Percentiles rank a stretch among this genome's conserved stretches.
Evolutionary conservation across 2,329 filamentous ascomycete genomes (phyloP).

Genomic region (Aspergillus costaricaensis): DNA sequence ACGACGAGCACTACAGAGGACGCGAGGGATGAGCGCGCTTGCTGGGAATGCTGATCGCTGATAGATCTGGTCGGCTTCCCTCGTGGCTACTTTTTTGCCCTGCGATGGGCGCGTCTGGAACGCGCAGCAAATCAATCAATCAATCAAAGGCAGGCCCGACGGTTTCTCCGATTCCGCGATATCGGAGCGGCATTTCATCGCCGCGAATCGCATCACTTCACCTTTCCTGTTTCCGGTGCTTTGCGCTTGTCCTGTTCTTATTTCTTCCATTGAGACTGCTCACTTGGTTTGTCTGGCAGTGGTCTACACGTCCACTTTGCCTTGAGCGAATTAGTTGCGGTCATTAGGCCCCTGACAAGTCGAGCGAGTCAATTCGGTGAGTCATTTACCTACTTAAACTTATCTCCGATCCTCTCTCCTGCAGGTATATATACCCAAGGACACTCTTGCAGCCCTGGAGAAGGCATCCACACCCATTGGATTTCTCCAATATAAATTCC

Average conservation of each 20-base stretch:
- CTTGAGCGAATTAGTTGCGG: not conserved
- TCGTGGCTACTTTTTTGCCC: constrained; percentile 9
- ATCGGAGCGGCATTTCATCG: constrained; percentile 25
- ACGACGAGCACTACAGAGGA: constrained; percentile 9
- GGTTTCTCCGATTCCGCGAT: constrained; percentile 38
- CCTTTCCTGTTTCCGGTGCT: constrained; percentile 2
- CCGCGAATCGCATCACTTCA: constrained; percentile 7
- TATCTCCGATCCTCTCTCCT: not conserved
- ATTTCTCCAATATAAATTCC: not conserved
- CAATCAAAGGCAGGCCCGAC: constrained; percentile 18
- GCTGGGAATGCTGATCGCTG: constrained; percentile 18
- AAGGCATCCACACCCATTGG: constrained; percentile 1
- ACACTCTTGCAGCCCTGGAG: not conserved
- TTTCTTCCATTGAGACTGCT: constrained; percentile 1
- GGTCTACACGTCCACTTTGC: constrained; percentile 11
- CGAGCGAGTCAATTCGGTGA: constrained; percentile 7
- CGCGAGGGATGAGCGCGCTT: constrained; percentile 27
- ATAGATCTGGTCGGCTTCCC: constrained; percentile 1
- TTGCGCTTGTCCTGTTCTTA: not conserved
- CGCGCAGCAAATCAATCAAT: constrained; percentile 8
- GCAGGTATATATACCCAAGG: constrained; percentile 10
- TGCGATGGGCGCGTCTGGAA: constrained; percentile 23
- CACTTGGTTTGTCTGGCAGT: constrained; percentile 2
- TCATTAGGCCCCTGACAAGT: not conserved
- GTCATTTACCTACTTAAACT: constrained; percentile 10